Conservation (phyloP, 371 early-diverging fungal species). For the Mucor piriformis region DNA sequence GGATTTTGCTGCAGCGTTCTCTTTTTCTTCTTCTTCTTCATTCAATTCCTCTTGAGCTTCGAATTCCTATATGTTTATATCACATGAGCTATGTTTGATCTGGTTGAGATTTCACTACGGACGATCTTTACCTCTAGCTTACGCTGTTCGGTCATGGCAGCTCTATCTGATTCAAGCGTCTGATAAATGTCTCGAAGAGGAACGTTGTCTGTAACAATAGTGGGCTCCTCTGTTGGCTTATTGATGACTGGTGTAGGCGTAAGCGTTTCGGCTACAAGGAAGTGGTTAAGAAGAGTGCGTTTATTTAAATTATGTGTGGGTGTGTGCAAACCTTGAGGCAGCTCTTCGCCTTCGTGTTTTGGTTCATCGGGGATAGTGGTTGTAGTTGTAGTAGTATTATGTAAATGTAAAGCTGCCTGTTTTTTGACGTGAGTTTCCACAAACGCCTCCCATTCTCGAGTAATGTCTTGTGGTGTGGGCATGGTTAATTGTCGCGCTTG, state of each 20-base stretch:
- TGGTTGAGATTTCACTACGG: not conserved
- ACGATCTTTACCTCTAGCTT: conserved; percentile 44
- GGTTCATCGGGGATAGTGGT: not conserved
- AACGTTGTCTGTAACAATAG: conserved; percentile 18
- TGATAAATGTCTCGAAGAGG: conserved; percentile 75
- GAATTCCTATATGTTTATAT: conserved; percentile 35
- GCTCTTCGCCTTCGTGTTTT: conserved; percentile 1
- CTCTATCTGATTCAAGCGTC: conserved; percentile 78
- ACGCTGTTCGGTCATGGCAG: conserved; percentile 68
- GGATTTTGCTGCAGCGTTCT: conserved; percentile 36
- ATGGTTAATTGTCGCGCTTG: conserved; percentile 7
- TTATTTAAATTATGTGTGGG: too few species aligned
- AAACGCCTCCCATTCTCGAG: conserved; percentile 21
- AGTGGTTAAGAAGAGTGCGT: not conserved
- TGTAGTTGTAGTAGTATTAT: not conserved
- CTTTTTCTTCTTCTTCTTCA: conserved; percentile 53
- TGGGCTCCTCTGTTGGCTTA: conserved; percentile 12
- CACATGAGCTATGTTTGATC: not conserved
- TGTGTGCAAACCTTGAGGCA: not conserved
- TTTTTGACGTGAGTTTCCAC: conserved; percentile 10
- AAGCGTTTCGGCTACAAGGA: not conserved
- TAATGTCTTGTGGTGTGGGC: conserved; percentile 18
- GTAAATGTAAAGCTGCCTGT: not conserved
- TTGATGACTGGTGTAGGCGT: not conserved
- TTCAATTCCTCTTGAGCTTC: conserved; percentile 59